These are phyloP conservation scores for Abrus precatorius DNA, from an alignment of 306 rosid genomes.

Conservation along the genomic window DNA sequence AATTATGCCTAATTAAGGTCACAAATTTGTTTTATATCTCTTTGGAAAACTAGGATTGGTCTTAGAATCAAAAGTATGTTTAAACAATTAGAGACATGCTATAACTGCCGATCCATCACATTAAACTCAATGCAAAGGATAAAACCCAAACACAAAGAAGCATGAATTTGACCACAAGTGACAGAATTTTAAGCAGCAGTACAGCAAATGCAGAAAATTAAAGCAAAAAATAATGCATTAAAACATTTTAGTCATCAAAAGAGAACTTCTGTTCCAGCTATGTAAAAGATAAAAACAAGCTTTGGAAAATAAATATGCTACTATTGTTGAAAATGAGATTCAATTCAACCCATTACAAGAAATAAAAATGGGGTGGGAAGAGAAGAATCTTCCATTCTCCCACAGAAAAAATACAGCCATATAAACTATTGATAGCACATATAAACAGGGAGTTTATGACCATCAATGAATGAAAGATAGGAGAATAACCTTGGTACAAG, in stretches of 20 bases:
- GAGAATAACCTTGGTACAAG: constrained; percentile 25
- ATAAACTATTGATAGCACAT: constrained; percentile 14
- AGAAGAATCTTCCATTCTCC: background rate
- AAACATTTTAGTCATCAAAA: constrained; percentile 39
- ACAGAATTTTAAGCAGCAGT: no score
- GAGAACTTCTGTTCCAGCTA: constrained; percentile 3
- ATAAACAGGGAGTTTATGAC: constrained; percentile 19
- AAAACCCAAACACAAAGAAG: no score
- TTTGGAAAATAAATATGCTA: constrained; percentile 19
- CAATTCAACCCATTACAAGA: background rate
- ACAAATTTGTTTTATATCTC: background rate
- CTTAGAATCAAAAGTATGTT: background rate
- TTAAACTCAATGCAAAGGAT: background rate
- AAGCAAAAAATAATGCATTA: no score
- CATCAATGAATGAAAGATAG: background rate
- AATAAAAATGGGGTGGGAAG: background rate
- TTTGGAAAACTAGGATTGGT: background rate
- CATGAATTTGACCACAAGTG: background rate
- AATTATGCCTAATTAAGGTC: background rate
- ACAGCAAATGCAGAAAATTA: no score
- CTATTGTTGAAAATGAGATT: constrained; percentile 10
- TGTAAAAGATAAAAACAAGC: constrained; percentile 28
- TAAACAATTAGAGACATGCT: background rate
- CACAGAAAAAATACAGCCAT: constrained; percentile 12
- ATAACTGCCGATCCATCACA: background rate